These are phyloP conservation scores for Conringia planisiliqua DNA, from an alignment of 345 rosid genomes.

Conservation along the genomic window DNA sequence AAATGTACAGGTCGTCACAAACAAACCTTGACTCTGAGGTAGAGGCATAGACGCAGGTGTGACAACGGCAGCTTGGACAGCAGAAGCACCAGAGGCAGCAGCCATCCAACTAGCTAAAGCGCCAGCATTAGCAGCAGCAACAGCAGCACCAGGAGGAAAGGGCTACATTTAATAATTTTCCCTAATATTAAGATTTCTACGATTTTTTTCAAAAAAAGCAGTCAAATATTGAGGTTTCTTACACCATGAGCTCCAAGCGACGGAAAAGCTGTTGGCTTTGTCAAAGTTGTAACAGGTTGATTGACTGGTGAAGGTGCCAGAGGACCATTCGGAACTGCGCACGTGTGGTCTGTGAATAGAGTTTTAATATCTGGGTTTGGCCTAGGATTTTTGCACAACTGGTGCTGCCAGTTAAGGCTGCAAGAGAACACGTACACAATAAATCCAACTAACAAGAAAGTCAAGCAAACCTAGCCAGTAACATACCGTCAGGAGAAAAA, in stretches of 20 bases:
- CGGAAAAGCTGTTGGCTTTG: conserved; percentile 64
- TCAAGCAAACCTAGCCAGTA: not conserved
- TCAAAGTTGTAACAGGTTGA: conserved; percentile 55
- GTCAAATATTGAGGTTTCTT: conserved; percentile 34
- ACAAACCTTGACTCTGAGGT: conserved; percentile 75
- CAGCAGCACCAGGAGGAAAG: conserved; percentile 61
- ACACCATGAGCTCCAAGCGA: conserved; percentile 69
- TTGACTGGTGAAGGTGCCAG: conserved; percentile 60
- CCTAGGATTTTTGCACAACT: conserved; percentile 81
- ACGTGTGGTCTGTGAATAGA: conserved; percentile 69
- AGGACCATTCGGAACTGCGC: conserved; percentile 64
- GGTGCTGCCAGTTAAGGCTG: conserved; percentile 90
- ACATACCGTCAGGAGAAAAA: not conserved
- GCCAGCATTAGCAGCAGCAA: conserved; percentile 43
- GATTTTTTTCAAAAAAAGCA: not conserved
- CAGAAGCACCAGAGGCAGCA: conserved; percentile 78
- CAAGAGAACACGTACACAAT: conserved; percentile 24
- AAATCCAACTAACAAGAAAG: not conserved
- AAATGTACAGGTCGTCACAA: not conserved
- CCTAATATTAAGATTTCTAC: not conserved
- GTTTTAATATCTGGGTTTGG: conserved; percentile 82
- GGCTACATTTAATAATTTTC: conserved; percentile 46
- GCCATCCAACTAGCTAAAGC: conserved; percentile 78
- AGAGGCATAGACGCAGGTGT: conserved; percentile 73
- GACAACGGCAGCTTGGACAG: conserved; percentile 86